phyloP scores from a whole-genome alignment of 371 early-diverging fungal species.

The Amoeboaphelidium protococcarum region DNA sequence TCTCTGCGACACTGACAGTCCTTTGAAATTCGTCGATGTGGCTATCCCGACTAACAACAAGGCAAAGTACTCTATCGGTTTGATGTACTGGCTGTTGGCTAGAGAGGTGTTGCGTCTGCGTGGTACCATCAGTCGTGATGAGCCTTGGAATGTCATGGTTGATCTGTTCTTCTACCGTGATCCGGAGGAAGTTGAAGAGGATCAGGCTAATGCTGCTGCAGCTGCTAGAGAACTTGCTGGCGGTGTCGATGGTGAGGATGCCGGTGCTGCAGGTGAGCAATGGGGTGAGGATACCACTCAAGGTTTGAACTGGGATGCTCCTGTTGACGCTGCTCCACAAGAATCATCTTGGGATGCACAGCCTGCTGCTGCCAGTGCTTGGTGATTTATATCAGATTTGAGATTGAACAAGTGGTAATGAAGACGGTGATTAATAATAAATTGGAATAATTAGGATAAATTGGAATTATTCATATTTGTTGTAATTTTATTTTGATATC shows the following conservation, averaged over 20 bases:
- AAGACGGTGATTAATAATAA: too few species aligned
- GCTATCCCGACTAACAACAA: conserved; percentile 99
- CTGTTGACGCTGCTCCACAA: not conserved
- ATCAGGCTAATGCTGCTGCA: conserved; percentile 24
- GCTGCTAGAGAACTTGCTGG: not conserved
- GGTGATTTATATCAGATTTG: too few species aligned
- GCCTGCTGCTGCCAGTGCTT: not conserved
- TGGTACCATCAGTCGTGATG: conserved; percentile 51
- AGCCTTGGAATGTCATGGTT: conserved; percentile 78
- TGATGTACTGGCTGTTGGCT: conserved; percentile 87
- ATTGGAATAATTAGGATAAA: too few species aligned
- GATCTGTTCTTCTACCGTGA: conserved; percentile 98
- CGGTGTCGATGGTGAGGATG: not conserved
- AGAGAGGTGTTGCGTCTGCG: conserved; percentile 94
- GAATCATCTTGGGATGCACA: not conserved
- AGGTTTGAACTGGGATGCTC: not conserved
- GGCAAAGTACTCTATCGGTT: conserved; percentile 91
- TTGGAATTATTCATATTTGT: too few species aligned
- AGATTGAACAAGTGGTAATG: too few species aligned
- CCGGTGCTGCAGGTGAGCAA: too few species aligned
- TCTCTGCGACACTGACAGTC: conserved; percentile 89
- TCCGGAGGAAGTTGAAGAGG: conserved; percentile 69
- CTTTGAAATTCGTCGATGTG: conserved; percentile 80
- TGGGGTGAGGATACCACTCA: too few species aligned
- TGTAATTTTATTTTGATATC: too few species aligned